Base-by-base conservation (phyloP, 176 grass and related monocot species). In the Musa acuminata region DNA sequence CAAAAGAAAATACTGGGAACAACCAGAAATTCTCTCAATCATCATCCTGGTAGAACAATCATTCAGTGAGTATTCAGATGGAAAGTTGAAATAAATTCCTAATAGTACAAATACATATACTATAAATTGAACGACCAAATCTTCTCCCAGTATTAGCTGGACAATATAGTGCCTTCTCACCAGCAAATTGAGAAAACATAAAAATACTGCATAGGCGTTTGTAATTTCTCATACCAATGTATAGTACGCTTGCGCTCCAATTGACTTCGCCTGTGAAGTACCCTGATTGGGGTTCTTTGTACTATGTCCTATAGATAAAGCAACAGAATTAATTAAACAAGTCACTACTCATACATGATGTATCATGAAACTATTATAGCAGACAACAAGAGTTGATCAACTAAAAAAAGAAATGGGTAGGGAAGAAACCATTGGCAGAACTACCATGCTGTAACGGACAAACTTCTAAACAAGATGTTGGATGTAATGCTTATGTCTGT, bases 241-340 rank as follows among this genome's bases (percentile, higher is more conserved):
- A 97, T 91, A 72, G 87, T 82, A 71, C 84, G 82, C 80, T 88
- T 91, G 12, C 87, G 81, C 80, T 91, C 94, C 67, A 97, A 71
- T 55, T 87, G 90, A 77, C 90, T 93, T 83, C 94, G 84, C 58
- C 94, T 86, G 71, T 97, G 94, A 84, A 97, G 85, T 53, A 93
- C 90, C 81, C 94, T 90, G 67, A 97, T 64, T 26, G 90, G 94
- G 49, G 94, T 97, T 80, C 83, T 98, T 51, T 98, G 94, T 72
- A 83, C 48, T 69, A 98, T 89, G 53, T 98, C 94, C 90, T 98
- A 82, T 20, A 88, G 35, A 43, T 3, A 72, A 82, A 64, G 35
- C 11, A 72, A 67, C 2, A 58, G 22, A 76, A 75, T 70, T 80
- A 35, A 68, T 67, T 62, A 74, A 72, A 24, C 27, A 80, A 51